phyloP scores from a whole-genome alignment of 106 monocot genomes.

The Alisma plantagoaquatica region DNA sequence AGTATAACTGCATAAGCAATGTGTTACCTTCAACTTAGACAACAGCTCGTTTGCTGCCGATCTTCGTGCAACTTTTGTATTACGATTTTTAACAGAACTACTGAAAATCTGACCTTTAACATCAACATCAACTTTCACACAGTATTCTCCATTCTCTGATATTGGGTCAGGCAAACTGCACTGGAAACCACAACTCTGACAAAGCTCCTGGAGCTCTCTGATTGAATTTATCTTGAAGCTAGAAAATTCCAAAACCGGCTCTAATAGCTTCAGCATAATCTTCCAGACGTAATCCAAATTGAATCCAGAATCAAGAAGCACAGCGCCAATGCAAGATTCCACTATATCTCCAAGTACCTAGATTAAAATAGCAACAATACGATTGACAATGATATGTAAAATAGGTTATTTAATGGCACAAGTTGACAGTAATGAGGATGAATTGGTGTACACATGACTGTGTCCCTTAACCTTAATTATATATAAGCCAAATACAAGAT shows the following conservation, averaged over 20 bases:
- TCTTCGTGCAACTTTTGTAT: conserved; percentile 66
- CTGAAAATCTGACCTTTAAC: conserved; percentile 18
- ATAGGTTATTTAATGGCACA: not conserved
- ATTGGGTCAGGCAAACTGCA: conserved; percentile 32
- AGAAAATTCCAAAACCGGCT: conserved; percentile 42
- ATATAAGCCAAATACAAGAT: no score
- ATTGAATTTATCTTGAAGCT: conserved; percentile 43
- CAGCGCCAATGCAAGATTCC: conserved; percentile 86
- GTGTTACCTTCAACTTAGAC: conserved; percentile 68
- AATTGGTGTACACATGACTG: no score
- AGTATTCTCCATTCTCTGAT: conserved; percentile 21
- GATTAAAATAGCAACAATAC: conserved; percentile 2
- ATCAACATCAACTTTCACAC: conserved; percentile 45
- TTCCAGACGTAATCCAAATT: conserved; percentile 58
- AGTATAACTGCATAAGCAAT: no score
- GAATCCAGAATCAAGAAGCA: conserved; percentile 85
- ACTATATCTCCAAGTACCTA: conserved; percentile 94
- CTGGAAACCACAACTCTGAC: conserved; percentile 43
- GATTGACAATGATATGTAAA: not conserved
- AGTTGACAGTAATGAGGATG: no score
- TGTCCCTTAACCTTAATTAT: no score
- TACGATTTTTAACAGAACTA: conserved; percentile 37
- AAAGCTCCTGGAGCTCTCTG: conserved; percentile 83
- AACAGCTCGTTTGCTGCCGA: conserved; percentile 63
- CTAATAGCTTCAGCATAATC: conserved; percentile 46